phyloP scores from a whole-genome alignment of 2,329 filamentous ascomycete species.

The Alternaria consortialis region DNA sequence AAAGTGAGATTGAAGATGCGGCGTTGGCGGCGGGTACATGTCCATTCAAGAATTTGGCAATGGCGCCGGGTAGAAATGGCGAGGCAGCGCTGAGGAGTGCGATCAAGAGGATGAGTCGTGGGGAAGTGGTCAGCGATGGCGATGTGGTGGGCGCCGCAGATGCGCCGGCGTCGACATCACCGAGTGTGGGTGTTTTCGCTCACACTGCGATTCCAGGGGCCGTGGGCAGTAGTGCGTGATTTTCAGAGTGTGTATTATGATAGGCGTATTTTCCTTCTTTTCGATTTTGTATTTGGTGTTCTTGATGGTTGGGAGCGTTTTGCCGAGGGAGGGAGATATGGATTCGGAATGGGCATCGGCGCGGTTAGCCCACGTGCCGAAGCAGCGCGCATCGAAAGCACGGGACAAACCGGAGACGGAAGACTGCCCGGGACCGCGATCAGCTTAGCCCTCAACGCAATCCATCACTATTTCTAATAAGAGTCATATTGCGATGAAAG shows the following conservation, averaged over 20 bases:
- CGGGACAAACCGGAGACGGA: conserved; percentile 17
- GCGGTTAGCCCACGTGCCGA: conserved; percentile 4
- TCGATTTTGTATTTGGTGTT: background rate
- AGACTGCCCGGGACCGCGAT: conserved; percentile 12
- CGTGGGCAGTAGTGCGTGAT: conserved; percentile 24
- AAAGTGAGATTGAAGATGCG: conserved; percentile 40
- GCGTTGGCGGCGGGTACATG: conserved; percentile 34
- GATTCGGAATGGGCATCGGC: conserved; percentile 9
- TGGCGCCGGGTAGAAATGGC: conserved; percentile 7
- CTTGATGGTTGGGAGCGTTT: background rate
- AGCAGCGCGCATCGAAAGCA: conserved; percentile 3
- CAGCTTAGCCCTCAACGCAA: conserved; percentile 10
- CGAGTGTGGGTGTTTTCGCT: conserved; percentile 4
- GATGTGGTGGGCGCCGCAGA: conserved; percentile 19
- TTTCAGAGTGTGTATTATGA: background rate
- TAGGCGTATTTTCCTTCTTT: background rate
- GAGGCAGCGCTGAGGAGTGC: conserved; percentile 9
- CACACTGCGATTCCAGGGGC: conserved; percentile 26
- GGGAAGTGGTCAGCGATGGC: conserved; percentile 10
- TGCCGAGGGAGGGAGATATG: background rate
- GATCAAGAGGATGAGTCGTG: conserved; percentile 20
- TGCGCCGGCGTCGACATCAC: conserved; percentile 19
- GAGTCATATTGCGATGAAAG: background rate
- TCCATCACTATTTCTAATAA: conserved; percentile 6
- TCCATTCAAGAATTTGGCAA: conserved; percentile 43